phyloP scores from a whole-genome alignment of 1,139 yeast genomes.

The Pichia sorboxylosa region DNA sequence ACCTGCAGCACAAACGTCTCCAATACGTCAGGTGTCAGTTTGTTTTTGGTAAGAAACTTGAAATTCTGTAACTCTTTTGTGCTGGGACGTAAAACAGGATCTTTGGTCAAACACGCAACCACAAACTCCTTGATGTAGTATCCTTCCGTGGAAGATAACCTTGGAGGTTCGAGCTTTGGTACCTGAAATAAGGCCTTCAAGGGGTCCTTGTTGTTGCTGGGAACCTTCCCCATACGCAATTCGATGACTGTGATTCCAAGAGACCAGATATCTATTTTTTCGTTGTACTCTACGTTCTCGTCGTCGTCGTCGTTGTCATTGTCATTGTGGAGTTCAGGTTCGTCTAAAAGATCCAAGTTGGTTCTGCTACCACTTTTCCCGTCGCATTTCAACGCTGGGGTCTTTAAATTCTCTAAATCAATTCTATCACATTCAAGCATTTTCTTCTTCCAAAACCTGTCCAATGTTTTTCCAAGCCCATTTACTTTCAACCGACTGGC shows the following conservation, averaged over 20 bases:
- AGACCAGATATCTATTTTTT: constrained; percentile 84
- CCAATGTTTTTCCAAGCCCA: constrained; percentile 7
- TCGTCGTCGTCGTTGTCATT: constrained; percentile 1
- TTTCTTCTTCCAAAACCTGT: constrained; percentile 11
- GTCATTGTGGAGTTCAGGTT: background rate
- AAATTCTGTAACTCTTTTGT: constrained; percentile 52
- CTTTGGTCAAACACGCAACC: constrained; percentile 48
- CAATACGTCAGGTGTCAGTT: constrained; percentile 18
- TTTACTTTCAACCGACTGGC: constrained; percentile 7
- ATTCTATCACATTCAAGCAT: background rate
- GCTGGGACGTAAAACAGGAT: constrained; percentile 46
- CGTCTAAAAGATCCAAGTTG: no score
- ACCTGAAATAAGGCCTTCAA: constrained; percentile 64
- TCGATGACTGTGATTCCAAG: constrained; percentile 76
- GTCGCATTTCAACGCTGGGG: background rate
- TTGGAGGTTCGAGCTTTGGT: constrained; percentile 60
- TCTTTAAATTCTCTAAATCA: background rate
- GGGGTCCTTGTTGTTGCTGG: constrained; percentile 58
- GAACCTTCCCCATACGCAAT: constrained; percentile 62
- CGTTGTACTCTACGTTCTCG: constrained; percentile 44
- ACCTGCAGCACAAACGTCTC: background rate
- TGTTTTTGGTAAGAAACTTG: constrained; percentile 39
- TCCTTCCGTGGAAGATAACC: constrained; percentile 25
- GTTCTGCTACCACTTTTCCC: no score
- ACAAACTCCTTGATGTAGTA: constrained; percentile 46